Conservation (phyloP, 2,329 filamentous ascomycete genomes). For the Monascus ruber region DNA sequence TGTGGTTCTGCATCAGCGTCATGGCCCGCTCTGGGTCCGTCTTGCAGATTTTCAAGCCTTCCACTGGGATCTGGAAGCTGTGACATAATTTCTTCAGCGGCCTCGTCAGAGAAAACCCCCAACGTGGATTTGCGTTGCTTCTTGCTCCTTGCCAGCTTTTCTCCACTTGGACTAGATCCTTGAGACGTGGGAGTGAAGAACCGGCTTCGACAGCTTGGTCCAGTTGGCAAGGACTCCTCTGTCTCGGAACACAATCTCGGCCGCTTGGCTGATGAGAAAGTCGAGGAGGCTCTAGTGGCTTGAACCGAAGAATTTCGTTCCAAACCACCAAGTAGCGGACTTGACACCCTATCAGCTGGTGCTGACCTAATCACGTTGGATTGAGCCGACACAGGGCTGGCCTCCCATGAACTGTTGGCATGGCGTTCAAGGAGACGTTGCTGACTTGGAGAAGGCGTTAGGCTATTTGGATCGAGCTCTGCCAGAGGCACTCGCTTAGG, state of each 20-base stretch:
- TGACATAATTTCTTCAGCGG: constrained; percentile 39
- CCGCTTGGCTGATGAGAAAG: constrained; percentile 39
- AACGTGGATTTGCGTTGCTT: constrained; percentile 34
- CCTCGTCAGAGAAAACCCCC: constrained; percentile 43
- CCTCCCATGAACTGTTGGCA: constrained; percentile 43
- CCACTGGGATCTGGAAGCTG: constrained; percentile 28
- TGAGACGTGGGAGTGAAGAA: constrained; percentile 32
- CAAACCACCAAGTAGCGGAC: constrained; percentile 29
- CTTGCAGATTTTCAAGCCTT: neutral
- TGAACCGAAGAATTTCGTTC: constrained; percentile 30
- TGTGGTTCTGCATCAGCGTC: constrained; percentile 1
- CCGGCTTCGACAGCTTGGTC: constrained; percentile 30
- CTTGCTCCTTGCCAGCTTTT: constrained; percentile 25
- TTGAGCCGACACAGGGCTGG: constrained; percentile 37
- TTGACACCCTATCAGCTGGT: constrained; percentile 26
- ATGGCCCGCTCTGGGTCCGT: neutral
- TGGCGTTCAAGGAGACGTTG: constrained; percentile 47
- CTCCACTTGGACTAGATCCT: constrained; percentile 29
- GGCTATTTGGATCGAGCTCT: constrained; percentile 56
- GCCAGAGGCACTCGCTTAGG: constrained; percentile 51
- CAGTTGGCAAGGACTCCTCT: constrained; percentile 19
- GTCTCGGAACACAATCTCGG: constrained; percentile 41
- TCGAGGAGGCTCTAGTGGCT: constrained; percentile 23
- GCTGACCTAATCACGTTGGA: constrained; percentile 22
- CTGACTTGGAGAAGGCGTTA: constrained; percentile 56